Percentiles rank a stretch among this genome's conserved stretches.
These are phyloP conservation scores for Garcia nutans DNA, from an alignment of 345 rosid species.

Conservation along the genomic window DNA sequence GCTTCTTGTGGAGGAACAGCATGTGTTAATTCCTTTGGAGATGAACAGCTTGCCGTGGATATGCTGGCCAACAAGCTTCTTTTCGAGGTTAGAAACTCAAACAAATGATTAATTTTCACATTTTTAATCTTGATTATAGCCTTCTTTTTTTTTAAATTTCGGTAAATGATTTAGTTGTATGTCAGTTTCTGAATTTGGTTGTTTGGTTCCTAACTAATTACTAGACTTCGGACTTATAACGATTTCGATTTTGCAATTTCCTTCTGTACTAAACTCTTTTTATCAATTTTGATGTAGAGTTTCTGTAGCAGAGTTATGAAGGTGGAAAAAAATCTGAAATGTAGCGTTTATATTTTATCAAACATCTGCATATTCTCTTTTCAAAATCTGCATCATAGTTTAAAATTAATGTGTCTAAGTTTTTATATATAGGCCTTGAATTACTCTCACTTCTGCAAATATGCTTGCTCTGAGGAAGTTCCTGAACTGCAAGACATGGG, in stretches of 20 bases:
- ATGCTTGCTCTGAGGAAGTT: conserved; percentile 95
- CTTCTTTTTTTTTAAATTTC: neutral
- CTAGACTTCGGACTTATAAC: too few species aligned
- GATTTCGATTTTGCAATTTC: too few species aligned
- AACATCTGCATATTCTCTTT: neutral
- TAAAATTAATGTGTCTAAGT: neutral
- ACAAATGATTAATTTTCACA: neutral
- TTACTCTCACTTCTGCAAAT: conserved; percentile 89
- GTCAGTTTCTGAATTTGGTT: too few species aligned
- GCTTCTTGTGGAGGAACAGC: conserved; percentile 99
- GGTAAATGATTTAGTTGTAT: too few species aligned
- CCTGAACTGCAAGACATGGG: conserved; percentile 99
- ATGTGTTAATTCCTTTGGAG: conserved; percentile 89
- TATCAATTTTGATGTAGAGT: neutral
- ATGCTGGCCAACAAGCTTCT: conserved; percentile 92
- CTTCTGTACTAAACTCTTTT: too few species aligned
- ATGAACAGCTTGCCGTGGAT: conserved; percentile 97
- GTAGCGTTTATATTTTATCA: too few species aligned
- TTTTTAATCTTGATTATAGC: neutral
- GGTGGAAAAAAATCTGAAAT: neutral
- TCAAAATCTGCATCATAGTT: neutral
- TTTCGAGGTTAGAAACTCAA: conserved; percentile 55
- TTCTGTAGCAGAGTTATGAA: neutral
- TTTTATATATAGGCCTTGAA: conserved; percentile 61
- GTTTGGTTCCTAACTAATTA: too few species aligned